Base-by-base conservation (phyloP, 2,329 filamentous ascomycete species). In the Lachnellula arida region DNA sequence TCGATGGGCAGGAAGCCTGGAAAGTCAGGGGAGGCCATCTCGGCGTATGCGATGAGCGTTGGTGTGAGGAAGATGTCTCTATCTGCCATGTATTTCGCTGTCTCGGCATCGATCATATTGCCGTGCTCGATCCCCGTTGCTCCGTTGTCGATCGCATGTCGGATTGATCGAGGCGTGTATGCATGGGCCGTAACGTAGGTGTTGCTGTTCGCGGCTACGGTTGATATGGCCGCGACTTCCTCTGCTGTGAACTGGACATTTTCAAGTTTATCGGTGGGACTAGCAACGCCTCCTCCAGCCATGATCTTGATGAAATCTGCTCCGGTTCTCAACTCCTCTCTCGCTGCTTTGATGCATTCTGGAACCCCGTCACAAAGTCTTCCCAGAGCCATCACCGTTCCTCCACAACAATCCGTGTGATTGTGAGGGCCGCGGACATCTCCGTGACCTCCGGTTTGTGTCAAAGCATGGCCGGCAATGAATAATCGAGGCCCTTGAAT, bases 281-380 rank as follows among this genome's bases (percentile, higher is more conserved):
- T 79, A 0, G 78, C 75, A 1, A 85, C 81, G 8, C 82, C 82
- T 2, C 82, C 81, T 7, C 75, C 75, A 1, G 73, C 74, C 80
- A 84, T 84, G 58, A 85, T 81, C 67, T 85, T 85, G 67, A 86
- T 76, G 61, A 85, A 84, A 63, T 85, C 79, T 0, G 80, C 78
- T 1, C 82, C 82, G 12, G 70, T 73, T 4, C 81, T 73, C 0
- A 85, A 67, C 65, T 84, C 77, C 51, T 83, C 79, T 2, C 82
- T 73, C 0, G 76, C 75, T 6, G 72, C 76, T 17, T 74, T 74
- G 46, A 81, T 71, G 58, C 81, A 84, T 44, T 79, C 78, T 0
- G 79, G 73, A 1, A 82, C 79, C 1, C 81, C 79, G 63, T 84
- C 79, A 44, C 75, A 76, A 1, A 83, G 69, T 7, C 74, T 69